A percentile compares a stretch with the other conserved stretches of the same genome.
Conservation (phyloP, 2,329 filamentous ascomycete species). For the Fusarium newnesense region DNA sequence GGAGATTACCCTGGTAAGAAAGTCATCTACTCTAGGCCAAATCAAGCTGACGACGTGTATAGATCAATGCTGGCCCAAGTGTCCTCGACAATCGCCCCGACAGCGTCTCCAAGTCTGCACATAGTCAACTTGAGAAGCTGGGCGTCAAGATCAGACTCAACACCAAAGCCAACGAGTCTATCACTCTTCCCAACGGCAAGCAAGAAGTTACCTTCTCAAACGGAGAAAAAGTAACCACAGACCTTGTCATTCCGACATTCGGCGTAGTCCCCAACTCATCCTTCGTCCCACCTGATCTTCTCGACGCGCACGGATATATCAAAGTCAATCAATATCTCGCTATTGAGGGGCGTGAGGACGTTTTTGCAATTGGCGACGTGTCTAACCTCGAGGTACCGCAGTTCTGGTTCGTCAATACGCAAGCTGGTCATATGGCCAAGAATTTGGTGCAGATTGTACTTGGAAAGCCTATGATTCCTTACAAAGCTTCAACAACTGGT, state of each 20-base stretch:
- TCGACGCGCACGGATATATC: background rate
- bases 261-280: background rate
- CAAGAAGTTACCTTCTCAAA: background rate
- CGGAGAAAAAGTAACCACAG: background rate
- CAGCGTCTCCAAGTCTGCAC: background rate
- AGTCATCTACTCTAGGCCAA: rapidly evolving
- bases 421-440: background rate
- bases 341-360: background rate
- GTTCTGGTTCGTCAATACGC: background rate
- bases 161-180: background rate
- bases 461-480: background rate
- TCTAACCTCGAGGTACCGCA: background rate
- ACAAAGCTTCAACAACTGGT: background rate
- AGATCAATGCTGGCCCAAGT: background rate
- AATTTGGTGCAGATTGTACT: background rate
- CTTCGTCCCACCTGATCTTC: background rate
- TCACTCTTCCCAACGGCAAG: background rate
- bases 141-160: background rate
- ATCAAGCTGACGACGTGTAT: background rate
- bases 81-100: background rate
- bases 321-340: background rate
- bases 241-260: background rate
- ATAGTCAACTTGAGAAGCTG: background rate
- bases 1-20: background rate
- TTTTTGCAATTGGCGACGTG: background rate